Base-by-base conservation (phyloP, 306 rosid species). In the Leucaena leucocephala region DNA sequence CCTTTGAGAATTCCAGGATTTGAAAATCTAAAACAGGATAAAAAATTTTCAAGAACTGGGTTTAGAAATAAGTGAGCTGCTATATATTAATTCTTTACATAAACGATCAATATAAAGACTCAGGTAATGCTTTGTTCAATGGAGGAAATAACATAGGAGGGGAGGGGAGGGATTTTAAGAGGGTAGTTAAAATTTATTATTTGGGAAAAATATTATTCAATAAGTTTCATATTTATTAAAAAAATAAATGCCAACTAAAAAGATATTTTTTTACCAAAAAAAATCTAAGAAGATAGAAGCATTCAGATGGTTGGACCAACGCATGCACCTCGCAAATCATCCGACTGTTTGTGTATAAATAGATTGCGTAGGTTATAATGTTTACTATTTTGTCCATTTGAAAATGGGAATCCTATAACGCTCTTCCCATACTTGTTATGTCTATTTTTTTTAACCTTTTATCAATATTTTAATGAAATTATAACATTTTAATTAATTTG, bases 311-410 rank as follows among this genome's bases (percentile, higher is more conserved):
- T 68, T 40, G 40, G 58, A 80, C 74, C 82, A 80, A 67, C 81
- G 89, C 89, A 80, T 86, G 87, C 89, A 83, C 22, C 58, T 72
- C 38, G 79, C 77, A 68, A 81, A 80, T 83, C 83, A 86, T 80
- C 78, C 78, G 40, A 62, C 77, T 75, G 86, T 68, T 72, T 79
- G 34, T 77, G 57, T 52, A 72, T 80, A 71, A 69, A 77, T 76
- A 70, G 71, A 76, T 35, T 76, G 39, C n/a, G 77, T 66, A 14
- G 66, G 66, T 27, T 27, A 59, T 59, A 2, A 59, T 59, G 65
- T 16, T 27, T 27, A 15, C 15, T 27, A 22, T 61, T 33, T 61
- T 33, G 42, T 61, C 67, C 67, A 61, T 5, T 33, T 33, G 67
- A 42, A 61, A 11, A 59, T 59, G 0, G 66, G 66, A 59, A 59